Percentiles rank a stretch among this genome's conserved stretches.
These are phyloP conservation scores for Sarcomyxa edulis DNA, from an alignment of 768 basidiomycete genomes.

Conservation along the genomic window DNA sequence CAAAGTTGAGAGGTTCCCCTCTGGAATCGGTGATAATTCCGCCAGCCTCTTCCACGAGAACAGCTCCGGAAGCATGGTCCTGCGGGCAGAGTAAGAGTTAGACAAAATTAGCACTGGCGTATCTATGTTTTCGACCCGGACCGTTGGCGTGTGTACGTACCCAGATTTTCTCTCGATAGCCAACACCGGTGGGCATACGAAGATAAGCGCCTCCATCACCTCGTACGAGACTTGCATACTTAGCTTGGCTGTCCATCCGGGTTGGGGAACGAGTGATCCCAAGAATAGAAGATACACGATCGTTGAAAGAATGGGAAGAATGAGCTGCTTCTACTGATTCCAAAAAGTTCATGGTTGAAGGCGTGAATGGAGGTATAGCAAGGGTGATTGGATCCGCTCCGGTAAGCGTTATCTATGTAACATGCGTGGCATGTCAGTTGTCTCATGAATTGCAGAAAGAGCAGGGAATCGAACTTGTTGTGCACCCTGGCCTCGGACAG, in stretches of 20 bases:
- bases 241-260: conserved; percentile 96
- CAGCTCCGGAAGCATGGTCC: conserved; percentile 87
- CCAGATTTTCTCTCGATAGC: conserved; percentile 97
- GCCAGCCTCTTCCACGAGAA: conserved; percentile 87
- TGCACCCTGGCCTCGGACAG: conserved; percentile 83
- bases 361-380: conserved; percentile 44
- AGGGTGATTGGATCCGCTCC: conserved; percentile 45
- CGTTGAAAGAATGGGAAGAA: conserved; percentile 83
- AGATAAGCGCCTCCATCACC: conserved; percentile 85
- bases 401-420: conserved; percentile 45
- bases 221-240: conserved; percentile 82
- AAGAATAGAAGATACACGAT: conserved; percentile 61
- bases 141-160: too few relatives aligned
- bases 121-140: too few relatives aligned
- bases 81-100: conserved; percentile 27
- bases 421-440: background rate
- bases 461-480: conserved; percentile 44
- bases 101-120: conserved; percentile 1
- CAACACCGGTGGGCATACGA: conserved; percentile 70
- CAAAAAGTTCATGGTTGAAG: conserved; percentile 59
- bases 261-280: conserved; percentile 60
- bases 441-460: background rate
- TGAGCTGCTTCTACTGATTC: conserved; percentile 93
- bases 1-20: conserved; percentile 78
- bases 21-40: conserved; percentile 84